Percentiles rank a stretch among this genome's conserved stretches.
Conservation (phyloP, 148 eudicot genomes). For the Rhododendron williamsianum region DNA sequence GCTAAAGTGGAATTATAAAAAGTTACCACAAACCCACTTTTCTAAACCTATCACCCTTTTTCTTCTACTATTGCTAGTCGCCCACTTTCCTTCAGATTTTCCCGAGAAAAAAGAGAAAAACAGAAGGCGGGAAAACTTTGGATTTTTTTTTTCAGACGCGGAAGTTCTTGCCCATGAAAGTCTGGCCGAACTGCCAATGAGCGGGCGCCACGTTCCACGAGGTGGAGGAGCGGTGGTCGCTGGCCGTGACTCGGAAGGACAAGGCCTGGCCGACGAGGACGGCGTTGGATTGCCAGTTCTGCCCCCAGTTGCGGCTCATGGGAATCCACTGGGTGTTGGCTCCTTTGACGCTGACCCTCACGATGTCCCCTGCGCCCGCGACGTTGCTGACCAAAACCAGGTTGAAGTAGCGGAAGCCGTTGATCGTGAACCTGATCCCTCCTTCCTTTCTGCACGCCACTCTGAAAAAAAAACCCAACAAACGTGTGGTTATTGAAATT, state of each 20-base stretch:
- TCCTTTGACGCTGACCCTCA: conserved; percentile 31
- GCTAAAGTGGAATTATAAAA: not conserved
- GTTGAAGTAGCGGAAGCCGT: conserved; percentile 57
- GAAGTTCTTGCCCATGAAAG: conserved; percentile 40
- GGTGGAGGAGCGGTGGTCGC: conserved; percentile 45
- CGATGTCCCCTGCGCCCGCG: conserved; percentile 52
- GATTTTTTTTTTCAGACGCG: conserved; percentile 10
- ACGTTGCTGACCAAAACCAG: conserved; percentile 45
- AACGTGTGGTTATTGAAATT: not conserved
- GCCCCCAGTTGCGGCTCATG: conserved; percentile 59
- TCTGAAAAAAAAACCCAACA: conserved; percentile 11
- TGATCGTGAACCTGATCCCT: conserved; percentile 49
- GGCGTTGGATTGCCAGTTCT: conserved; percentile 47
- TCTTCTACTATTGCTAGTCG: not conserved
- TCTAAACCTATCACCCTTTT: not conserved
- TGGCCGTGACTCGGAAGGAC: conserved; percentile 37
- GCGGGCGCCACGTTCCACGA: conserved; percentile 41
- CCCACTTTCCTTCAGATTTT: conserved; percentile 10
- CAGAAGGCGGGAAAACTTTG: not conserved
- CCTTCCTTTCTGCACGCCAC: conserved; percentile 41
- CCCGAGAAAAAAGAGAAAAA: conserved; percentile 21
- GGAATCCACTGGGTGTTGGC: conserved; percentile 37
- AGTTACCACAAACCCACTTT: not conserved
- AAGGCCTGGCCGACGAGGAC: conserved; percentile 39
- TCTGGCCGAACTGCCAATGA: conserved; percentile 52